Evolutionary conservation across 2,329 filamentous ascomycete species (phyloP), one percentile per base, ranked within the genome.

Genomic region (Sclerotinia minor): DNA sequence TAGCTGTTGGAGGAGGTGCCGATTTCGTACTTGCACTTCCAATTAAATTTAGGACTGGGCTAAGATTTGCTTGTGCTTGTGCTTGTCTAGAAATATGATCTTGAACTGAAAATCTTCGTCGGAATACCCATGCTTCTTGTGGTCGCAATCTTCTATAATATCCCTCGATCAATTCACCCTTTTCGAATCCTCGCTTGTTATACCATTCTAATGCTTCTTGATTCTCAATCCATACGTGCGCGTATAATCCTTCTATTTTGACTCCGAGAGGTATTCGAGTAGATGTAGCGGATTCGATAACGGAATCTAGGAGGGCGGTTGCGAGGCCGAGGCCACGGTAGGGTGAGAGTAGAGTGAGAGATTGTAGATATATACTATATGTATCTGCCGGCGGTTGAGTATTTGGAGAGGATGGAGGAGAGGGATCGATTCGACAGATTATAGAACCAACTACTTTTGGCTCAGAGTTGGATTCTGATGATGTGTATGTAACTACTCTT

Each of bases 201-300:
- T 90, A 90, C 87, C 88, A 90, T 68, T 80, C 80, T 69, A 89
- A 77, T 0, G 83, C 88, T 26, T 89, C 87, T 2, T 83, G 81
- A 75, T 89, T 89, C 69, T 87, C 83, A 15, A 87, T 87, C 88
- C 88, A 90, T 21, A 90, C 88, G 76, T 90, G 88, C 5, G 88
- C 88, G 71, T 86, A 89, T 21, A 88, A 79, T 54, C 80, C 80
- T 59, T 73, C 73, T 64, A 77, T 81, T 74, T 64, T 71, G 4
- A 74, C 21, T 6, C 71, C 70, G 3, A 59, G 2, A 2, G 64
- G 64, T 21, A 65, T 47, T 26, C 44, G 64, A 47, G 53, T 13
- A 21, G 50, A 49, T 50, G 64, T 66, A 32, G 64, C 64, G 15
- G 35, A n/a, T 35, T 44, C 32, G 21, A 77, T 74, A 5, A 78